Base-by-base conservation (phyloP, 1,284 basidiomycete genomes). In the Volvariella volvacea region DNA sequence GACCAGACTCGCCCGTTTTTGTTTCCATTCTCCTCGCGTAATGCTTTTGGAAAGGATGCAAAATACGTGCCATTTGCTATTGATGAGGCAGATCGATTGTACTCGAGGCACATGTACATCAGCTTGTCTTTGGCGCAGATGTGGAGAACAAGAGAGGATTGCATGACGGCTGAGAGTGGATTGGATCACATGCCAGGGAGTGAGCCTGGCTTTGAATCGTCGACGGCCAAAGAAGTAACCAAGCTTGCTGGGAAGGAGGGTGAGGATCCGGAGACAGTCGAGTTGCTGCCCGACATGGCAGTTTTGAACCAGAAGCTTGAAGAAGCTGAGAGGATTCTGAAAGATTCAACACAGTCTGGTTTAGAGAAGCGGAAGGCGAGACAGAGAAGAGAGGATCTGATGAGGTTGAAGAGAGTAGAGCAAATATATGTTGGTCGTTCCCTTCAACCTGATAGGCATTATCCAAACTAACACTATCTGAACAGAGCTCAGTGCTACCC, bases 1-100 rank as follows among this genome's bases (percentile, higher is more conserved):
- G 96, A 99, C 61, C 96, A 96, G 59, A 83, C 71, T 25, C 76
- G 91, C 6, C 96, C 96, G 1, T 99, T 99, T 61, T 71, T 99
- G 46, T 93, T 99, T 60, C 96, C 96, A 0, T 99, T 96, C 61
- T 90, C 92, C 10, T 75, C 71, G 41, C 73, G 54, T 31, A 63
- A 60, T 45, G 19, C 34, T 20, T 59, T 62, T 31, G 64, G 65
- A 44, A 72, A 71, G 49, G 73, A 79, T 55, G 71, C 68, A 31
- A 71, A 78, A 48, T 68, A 91, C 8, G 91, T 98, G 1, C 96
- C 96, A 1, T 92, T 85, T 59, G 92, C 92, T 9, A 94, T 99
- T 50, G 91, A 93, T 42, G 96, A 99, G 62, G 96, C 96, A 1
- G 90, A 95, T 60, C 80, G 79, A 49, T 73, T 99, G 31, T 99